These are phyloP conservation scores for Crithidia sp. DNA, from an alignment of 208 protist species.

Conservation along the genomic window DNA sequence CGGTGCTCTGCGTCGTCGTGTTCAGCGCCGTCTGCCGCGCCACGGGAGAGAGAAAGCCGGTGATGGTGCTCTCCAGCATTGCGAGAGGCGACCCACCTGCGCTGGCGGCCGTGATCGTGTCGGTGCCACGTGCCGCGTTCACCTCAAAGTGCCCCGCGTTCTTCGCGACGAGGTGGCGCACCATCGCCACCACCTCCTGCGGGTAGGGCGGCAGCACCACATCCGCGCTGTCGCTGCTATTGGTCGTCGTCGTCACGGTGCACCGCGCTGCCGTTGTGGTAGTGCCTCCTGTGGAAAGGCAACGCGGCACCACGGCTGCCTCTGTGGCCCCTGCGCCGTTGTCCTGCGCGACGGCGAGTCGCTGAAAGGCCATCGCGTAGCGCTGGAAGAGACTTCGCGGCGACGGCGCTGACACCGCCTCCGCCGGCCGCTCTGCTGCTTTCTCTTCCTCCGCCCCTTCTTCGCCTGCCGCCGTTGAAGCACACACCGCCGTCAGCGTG, in stretches of 20 bases:
- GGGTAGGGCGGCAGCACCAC: constrained; percentile 24
- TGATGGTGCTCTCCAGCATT: constrained; percentile 25
- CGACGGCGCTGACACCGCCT: background rate
- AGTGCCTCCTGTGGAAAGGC: background rate
- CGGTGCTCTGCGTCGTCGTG: constrained; percentile 29
- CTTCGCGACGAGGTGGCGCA: constrained; percentile 30
- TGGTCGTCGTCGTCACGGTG: background rate
- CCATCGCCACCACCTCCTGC: constrained; percentile 31
- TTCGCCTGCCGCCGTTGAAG: background rate
- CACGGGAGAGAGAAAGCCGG: constrained; percentile 11
- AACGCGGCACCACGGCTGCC: constrained; percentile 4
- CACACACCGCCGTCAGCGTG: constrained; percentile 23
- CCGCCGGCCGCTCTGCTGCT: background rate
- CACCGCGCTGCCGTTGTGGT: background rate
- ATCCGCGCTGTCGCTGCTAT: constrained; percentile 11
- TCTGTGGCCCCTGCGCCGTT: constrained; percentile 1
- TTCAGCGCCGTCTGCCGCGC: constrained; percentile 21
- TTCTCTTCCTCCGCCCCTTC: background rate
- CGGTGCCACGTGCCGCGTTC: constrained; percentile 30
- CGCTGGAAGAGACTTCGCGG: constrained; percentile 18
- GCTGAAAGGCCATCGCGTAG: constrained; percentile 27
- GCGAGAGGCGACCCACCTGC: background rate
- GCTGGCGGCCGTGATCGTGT: constrained; percentile 21
- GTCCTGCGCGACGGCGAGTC: constrained; percentile 2
- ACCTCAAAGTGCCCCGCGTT: constrained; percentile 37